A percentile compares a stretch with the other conserved stretches of the same genome.
Conservation (phyloP, 2,329 filamentous ascomycete genomes). For the Penicillium crustosum region DNA sequence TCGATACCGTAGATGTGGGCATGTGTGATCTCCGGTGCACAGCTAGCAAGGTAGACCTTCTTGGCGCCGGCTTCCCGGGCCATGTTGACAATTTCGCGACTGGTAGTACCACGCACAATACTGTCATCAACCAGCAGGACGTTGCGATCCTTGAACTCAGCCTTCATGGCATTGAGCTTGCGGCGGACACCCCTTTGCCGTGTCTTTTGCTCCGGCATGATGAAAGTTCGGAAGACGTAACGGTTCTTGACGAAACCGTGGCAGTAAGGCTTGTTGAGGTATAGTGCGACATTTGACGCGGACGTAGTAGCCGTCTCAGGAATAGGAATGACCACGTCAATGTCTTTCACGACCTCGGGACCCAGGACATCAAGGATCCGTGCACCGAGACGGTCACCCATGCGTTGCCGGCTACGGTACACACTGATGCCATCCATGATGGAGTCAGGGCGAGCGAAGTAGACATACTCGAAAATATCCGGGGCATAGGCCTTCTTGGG, state of each 20-base stretch:
- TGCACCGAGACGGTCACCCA: constrained; percentile 78
- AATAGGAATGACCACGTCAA: constrained; percentile 79
- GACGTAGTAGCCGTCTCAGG: constrained; percentile 81
- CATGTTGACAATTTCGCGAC: constrained; percentile 77
- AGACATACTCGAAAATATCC: constrained; percentile 86
- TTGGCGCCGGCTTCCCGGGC: constrained; percentile 78
- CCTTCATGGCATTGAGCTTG: constrained; percentile 83
- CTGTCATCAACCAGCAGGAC: constrained; percentile 87
- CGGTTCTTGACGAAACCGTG: constrained; percentile 87
- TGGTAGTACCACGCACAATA: constrained; percentile 84
- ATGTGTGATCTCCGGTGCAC: constrained; percentile 77
- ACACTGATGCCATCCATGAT: constrained; percentile 87
- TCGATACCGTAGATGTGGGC: constrained; percentile 87
- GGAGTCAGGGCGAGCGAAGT: constrained; percentile 80
- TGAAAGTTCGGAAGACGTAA: constrained; percentile 85
- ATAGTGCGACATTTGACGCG: constrained; percentile 72
- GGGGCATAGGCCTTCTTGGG: constrained; percentile 69
- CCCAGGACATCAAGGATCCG: constrained; percentile 68
- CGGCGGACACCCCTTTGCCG: constrained; percentile 83
- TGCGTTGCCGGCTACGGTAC: constrained; percentile 77
- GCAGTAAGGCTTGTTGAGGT: constrained; percentile 72
- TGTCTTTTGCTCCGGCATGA: constrained; percentile 77
- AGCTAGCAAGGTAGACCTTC: constrained; percentile 80
- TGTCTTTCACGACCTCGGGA: constrained; percentile 67
- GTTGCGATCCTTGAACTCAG: constrained; percentile 77